Evolutionary conservation across 768 basidiomycete species (phyloP).

Genomic region (Pleurotus ostreatus): DNA sequence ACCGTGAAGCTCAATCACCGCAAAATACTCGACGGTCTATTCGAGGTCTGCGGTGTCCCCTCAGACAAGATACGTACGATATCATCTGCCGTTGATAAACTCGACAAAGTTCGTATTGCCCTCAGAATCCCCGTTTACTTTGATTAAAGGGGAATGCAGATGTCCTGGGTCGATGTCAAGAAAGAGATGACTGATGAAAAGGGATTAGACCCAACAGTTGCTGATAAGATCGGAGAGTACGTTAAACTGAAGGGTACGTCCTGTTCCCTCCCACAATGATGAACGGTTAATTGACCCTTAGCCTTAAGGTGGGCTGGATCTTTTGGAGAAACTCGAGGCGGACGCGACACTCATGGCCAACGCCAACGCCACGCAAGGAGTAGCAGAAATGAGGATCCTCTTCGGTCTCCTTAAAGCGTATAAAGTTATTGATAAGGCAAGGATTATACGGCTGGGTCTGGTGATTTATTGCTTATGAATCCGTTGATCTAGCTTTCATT

Average conservation of each 20-base stretch:
- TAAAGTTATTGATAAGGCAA: conserved; percentile 71
- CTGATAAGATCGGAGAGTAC: conserved; percentile 95
- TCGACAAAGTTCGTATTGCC: conserved; percentile 74
- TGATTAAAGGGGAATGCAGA: conserved; percentile 30
- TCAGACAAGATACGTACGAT: conserved; percentile 85
- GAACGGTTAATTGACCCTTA: neutral
- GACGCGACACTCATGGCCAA: conserved; percentile 68
- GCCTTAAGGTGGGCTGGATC: conserved; percentile 63
- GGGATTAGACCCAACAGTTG: conserved; percentile 71
- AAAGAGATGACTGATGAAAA: conserved; percentile 98
- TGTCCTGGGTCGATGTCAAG: conserved; percentile 88
- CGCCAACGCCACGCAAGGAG: conserved; percentile 71
- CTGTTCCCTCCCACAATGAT: neutral
- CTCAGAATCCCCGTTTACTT: neutral
- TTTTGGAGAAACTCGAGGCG: conserved; percentile 65
- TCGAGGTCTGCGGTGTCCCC: conserved; percentile 94
- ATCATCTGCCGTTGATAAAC: conserved; percentile 95
- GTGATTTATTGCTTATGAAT: neutral
- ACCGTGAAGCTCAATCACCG: conserved; percentile 96
- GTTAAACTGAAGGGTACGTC: conserved; percentile 88
- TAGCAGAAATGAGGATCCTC: conserved; percentile 82
- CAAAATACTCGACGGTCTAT: conserved; percentile 95
- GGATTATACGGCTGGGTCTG: conserved; percentile 6
- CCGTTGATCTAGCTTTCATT: conserved; percentile 72
- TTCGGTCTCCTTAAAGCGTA: conserved; percentile 83